phyloP scores from a whole-genome alignment of 2,329 filamentous ascomycete species.

The Colletotrichum gigasporum region DNA sequence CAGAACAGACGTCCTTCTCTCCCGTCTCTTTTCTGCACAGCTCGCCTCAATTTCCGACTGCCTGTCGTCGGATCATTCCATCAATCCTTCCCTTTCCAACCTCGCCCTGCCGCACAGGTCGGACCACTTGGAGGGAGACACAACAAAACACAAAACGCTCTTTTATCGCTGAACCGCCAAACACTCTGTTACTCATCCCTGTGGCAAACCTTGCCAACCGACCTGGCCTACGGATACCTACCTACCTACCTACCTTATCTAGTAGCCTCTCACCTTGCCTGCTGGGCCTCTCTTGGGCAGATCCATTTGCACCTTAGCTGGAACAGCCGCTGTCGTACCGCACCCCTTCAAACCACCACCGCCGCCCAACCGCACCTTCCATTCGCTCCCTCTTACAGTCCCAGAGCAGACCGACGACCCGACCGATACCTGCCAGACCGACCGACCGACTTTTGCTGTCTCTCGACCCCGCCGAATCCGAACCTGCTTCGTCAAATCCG shows the following conservation, averaged over 20 bases:
- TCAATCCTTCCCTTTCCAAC: neutral
- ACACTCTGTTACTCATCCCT: conserved; percentile 18
- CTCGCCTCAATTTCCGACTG: neutral
- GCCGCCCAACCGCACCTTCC: conserved; percentile 16
- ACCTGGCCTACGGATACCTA: neutral
- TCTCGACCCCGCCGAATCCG: conserved; percentile 32
- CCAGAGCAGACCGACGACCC: conserved; percentile 16
- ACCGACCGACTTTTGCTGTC: conserved; percentile 10
- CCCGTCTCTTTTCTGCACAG: too few relatives aligned
- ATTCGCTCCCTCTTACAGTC: conserved; percentile 5
- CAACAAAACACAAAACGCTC: conserved; percentile 6
- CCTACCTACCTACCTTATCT: conserved; percentile 7
- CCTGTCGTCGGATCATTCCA: neutral
- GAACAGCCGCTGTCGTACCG: conserved; percentile 23
- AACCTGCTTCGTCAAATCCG: conserved; percentile 31
- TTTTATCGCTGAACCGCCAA: conserved; percentile 1
- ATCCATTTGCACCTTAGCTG: conserved; percentile 26
- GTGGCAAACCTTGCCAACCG: conserved; percentile 26
- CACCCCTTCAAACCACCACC: neutral
- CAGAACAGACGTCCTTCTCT: too few relatives aligned
- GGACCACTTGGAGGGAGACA: neutral
- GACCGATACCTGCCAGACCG: conserved; percentile 10
- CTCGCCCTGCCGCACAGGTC: neutral
- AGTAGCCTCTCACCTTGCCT: too few relatives aligned
- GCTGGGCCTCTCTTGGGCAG: conserved; percentile 3